These are phyloP conservation scores for Mycena floridula DNA, from an alignment of 768 basidiomycete species.

Conservation along the genomic window DNA sequence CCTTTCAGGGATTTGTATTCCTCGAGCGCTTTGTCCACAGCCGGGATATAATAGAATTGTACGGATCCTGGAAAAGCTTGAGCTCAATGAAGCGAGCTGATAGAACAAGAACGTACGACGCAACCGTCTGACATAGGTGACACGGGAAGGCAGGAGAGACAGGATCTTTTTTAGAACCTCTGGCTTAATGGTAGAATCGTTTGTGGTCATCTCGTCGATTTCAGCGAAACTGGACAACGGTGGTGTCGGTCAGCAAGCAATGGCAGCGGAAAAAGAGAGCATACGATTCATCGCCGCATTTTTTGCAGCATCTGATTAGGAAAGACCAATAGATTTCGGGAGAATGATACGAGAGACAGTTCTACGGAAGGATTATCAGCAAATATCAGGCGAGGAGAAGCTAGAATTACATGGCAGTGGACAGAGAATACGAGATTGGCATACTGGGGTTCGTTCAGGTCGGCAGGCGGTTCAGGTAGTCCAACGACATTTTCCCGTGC, in stretches of 20 bases:
- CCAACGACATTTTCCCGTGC: not conserved
- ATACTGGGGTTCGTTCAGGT: not conserved
- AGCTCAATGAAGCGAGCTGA: no score
- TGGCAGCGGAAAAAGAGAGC: not conserved
- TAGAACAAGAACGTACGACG: no score
- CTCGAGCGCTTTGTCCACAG: no score
- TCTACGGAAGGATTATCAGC: slow-evolving; percentile 3
- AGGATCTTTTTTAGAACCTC: no score
- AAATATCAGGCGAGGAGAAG: not conserved
- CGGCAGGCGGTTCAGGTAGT: not conserved
- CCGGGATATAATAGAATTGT: no score
- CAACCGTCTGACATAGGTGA: not conserved
- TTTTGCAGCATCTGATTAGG: not conserved
- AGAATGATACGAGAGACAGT: not conserved
- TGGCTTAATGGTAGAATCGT: no score
- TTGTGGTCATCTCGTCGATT: not conserved
- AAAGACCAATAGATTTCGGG: slow-evolving; percentile 8
- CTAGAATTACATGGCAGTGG: slow-evolving; percentile 8
- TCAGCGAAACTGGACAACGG: not conserved
- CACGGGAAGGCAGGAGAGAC: not conserved
- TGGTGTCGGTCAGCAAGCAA: not conserved
- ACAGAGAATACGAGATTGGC: not conserved
- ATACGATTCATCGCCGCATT: slow-evolving; percentile 8
- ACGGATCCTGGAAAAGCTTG: no score
- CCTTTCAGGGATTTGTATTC: no score